These are phyloP conservation scores for Inonotus obliquus DNA, from an alignment of 1,284 basidiomycete genomes.

Conservation along the genomic window DNA sequence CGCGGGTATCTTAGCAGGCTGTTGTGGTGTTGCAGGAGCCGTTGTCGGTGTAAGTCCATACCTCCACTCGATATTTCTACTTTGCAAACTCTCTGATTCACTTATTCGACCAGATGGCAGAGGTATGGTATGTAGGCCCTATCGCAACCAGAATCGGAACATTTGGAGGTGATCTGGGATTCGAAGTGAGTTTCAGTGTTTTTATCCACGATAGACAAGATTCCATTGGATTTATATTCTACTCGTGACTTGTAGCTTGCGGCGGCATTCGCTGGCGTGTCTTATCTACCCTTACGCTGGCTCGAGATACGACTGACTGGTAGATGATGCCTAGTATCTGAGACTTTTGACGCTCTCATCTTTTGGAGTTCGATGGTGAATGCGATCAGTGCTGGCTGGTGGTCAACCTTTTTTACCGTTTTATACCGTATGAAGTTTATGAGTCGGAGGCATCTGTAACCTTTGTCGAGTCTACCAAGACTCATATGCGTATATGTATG, in stretches of 20 bases:
- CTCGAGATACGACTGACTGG: constrained; percentile 40
- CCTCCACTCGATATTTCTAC: constrained; percentile 35
- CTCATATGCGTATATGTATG: too few relatives aligned
- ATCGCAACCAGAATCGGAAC: constrained; percentile 40
- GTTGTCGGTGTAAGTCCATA: constrained; percentile 32
- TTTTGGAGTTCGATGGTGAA: not conserved
- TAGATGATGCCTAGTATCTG: constrained; percentile 25
- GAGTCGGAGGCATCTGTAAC: too few relatives aligned
- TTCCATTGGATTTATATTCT: too few relatives aligned
- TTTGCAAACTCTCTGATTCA: not conserved
- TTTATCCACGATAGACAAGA: too few relatives aligned
- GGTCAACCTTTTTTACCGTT: too few relatives aligned
- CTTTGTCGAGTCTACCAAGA: too few relatives aligned
- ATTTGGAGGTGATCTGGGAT: constrained; percentile 52
- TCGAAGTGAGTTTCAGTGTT: constrained; percentile 37
- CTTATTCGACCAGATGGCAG: not conserved
- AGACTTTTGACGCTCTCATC: not conserved
- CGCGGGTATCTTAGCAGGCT: constrained; percentile 48
- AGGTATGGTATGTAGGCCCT: constrained; percentile 50
- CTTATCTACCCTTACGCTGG: constrained; percentile 39
- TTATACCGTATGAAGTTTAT: too few relatives aligned
- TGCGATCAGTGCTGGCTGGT: too few relatives aligned
- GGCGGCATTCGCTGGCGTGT: constrained; percentile 37
- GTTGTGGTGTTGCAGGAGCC: constrained; percentile 43
- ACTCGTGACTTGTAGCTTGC: constrained; percentile 32